Evolutionary conservation across 768 basidiomycete species (phyloP), one percentile per base, ranked within the genome.

Genomic region (Mycena indigotica): DNA sequence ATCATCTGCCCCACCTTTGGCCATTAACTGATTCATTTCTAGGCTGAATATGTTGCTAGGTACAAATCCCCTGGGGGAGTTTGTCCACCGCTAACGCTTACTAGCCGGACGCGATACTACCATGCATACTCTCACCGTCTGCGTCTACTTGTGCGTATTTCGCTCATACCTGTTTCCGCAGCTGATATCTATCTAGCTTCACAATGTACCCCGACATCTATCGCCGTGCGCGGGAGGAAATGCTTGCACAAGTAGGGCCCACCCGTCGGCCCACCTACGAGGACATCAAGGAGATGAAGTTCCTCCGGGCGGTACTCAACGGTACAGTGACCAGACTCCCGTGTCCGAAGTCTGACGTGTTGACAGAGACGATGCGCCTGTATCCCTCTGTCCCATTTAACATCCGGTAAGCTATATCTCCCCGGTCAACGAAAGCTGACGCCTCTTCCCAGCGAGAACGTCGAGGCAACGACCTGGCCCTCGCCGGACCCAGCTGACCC

Each of bases 201-300:
- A 49, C 58, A 2, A 63, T 60, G 65, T 74, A 85, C 61, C 84
- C 83, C 4, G 65, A 76, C 4, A 74, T 84, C n/a, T 66, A 79
- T 2, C 54, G 63, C 5, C 73, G 75, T 2, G 77, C 86, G 19
- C 76, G 82, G 24, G 72, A 77, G 32, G 86, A 87, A 65, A 74
- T 86, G 8, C 58, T 81, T 4, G 67, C 69, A 6, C 72, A 73
- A 15, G 75, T 85, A 21, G 84, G 84, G 1, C 67, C 72, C 6
- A 70, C 65, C 1, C 65, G 74, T 13, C 61, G 76, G 6, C 85
- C 85, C 1, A 80, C 81, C 0, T 82, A 81, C 60, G 83, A 85
- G 29, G 79, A 83, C 44, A 75, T 86, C 61, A 74, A 80, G 32
- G 76, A 78, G 17, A 81, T 86, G 83, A 84, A 83, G 59, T 87